Conservation (phyloP, 129 eudicot species). For the Erigeron canadensis region DNA sequence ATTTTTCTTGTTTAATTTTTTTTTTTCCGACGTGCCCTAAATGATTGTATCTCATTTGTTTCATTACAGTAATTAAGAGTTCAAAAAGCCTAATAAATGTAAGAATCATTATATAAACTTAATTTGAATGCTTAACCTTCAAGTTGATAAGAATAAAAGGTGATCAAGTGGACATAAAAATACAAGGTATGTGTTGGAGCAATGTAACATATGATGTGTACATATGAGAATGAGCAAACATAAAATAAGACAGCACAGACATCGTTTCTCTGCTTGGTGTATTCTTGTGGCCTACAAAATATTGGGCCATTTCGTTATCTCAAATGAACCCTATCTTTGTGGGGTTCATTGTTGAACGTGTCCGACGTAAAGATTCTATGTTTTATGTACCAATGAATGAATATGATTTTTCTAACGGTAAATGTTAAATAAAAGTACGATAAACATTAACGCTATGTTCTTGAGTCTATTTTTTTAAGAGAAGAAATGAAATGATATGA, state of each 20-base stretch:
- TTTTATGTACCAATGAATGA: too few species aligned
- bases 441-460: too few species aligned
- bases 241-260: constrained; percentile 24
- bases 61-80: too few species aligned
- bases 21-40: too few species aligned
- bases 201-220: constrained; percentile 14
- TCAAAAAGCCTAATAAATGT: too few species aligned
- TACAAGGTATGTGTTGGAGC: constrained; percentile 23
- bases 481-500: too few species aligned
- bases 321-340: constrained; percentile 24
- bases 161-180: constrained; percentile 23
- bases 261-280: constrained; percentile 4
- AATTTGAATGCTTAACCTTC: neutral
- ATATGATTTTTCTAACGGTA: too few species aligned
- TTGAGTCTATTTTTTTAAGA: too few species aligned
- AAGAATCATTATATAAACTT: neutral
- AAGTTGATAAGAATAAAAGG: constrained; percentile 22
- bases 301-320: constrained; percentile 27
- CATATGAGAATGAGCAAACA: constrained; percentile 26
- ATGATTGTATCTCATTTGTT: too few species aligned
- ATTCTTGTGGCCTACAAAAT: constrained; percentile 22
- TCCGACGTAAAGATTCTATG: neutral
- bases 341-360: constrained; percentile 24
- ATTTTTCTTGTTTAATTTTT: too few species aligned
- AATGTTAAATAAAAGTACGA: too few species aligned